These are phyloP conservation scores for Venturia oleaginea DNA, from an alignment of 2,329 filamentous ascomycete genomes.

Conservation along the genomic window DNA sequence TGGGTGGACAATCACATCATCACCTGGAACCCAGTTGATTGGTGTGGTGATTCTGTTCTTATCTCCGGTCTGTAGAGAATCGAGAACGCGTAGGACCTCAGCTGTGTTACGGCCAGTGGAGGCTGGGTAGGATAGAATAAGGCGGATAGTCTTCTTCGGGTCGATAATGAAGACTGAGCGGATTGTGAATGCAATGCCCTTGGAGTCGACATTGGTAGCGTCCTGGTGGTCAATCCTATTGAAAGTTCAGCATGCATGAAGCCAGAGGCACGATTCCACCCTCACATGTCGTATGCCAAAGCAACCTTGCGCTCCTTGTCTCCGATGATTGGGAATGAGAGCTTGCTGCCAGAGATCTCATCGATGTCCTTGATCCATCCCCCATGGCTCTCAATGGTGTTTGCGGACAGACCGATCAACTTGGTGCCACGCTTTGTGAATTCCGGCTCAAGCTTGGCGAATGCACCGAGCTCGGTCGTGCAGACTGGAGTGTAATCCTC, in stretches of 20 bases:
- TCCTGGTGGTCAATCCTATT: constrained; percentile 43
- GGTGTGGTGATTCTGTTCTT: constrained; percentile 52
- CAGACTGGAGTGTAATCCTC: constrained; percentile 52
- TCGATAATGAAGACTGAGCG: constrained; percentile 58
- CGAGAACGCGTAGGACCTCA: constrained; percentile 43
- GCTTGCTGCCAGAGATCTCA: constrained; percentile 39
- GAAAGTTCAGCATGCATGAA: not conserved
- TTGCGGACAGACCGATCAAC: constrained; percentile 49
- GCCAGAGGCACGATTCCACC: not conserved
- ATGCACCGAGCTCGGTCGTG: constrained; percentile 55
- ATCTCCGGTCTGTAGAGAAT: constrained; percentile 48
- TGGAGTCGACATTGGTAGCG: constrained; percentile 49
- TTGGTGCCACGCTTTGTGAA: constrained; percentile 54
- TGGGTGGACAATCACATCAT: constrained; percentile 55
- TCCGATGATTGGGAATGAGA: constrained; percentile 45
- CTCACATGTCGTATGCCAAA: constrained; percentile 43
- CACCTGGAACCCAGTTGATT: constrained; percentile 51
- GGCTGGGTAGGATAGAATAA: constrained; percentile 54
- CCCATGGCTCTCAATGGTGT: constrained; percentile 42
- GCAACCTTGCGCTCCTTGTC: constrained; percentile 46
- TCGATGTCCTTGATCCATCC: constrained; percentile 46
- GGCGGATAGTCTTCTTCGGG: constrained; percentile 54
- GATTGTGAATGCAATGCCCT: constrained; percentile 52
- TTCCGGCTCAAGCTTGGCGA: constrained; percentile 55
- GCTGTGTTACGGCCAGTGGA: constrained; percentile 49